Conservation (phyloP, 805 yeast genomes). For the Pichia californica region DNA sequence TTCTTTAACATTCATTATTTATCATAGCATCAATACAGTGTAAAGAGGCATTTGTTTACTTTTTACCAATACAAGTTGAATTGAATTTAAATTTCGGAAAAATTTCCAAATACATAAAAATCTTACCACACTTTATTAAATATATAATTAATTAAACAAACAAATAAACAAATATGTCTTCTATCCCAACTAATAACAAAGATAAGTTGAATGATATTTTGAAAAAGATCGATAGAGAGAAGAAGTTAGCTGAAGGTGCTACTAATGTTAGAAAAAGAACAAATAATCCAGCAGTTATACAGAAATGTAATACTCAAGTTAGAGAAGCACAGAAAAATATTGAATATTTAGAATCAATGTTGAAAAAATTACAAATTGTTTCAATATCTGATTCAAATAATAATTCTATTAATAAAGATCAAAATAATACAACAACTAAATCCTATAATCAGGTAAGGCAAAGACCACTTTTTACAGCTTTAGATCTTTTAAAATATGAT, state of each 20-base stretch:
- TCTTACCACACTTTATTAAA: too few species aligned
- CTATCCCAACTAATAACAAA: slow-evolving; percentile 29
- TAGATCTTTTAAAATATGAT: slow-evolving; percentile 85
- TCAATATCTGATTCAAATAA: slow-evolving; percentile 2
- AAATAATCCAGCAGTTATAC: slow-evolving; percentile 73
- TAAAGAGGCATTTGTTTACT: too few species aligned
- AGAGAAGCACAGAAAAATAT: slow-evolving; percentile 89
- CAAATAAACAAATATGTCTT: slow-evolving; percentile 9
- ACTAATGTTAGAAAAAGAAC: slow-evolving; percentile 74
- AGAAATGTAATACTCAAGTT: slow-evolving; percentile 83
- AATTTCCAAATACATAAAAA: too few species aligned
- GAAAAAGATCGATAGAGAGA: slow-evolving; percentile 82
- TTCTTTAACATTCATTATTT: too few species aligned
- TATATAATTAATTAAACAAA: too few species aligned
- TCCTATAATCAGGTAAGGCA: slow-evolving; percentile 10
- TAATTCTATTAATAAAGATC: slow-evolving; percentile 1
- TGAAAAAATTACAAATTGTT: slow-evolving; percentile 48
- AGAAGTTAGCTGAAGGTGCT: slow-evolving; percentile 83
- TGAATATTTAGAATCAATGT: slow-evolving; percentile 75
- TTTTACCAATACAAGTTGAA: too few species aligned
- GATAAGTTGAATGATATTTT: slow-evolving; percentile 54
- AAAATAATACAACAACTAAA: slow-evolving; percentile 1
- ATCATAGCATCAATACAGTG: too few species aligned
- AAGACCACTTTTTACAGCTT: slow-evolving; percentile 50
- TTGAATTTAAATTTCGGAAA: too few species aligned